Evolutionary conservation across 306 rosid species (phyloP).

Genomic region (barrel medic (Medicago truncatula)): DNA sequence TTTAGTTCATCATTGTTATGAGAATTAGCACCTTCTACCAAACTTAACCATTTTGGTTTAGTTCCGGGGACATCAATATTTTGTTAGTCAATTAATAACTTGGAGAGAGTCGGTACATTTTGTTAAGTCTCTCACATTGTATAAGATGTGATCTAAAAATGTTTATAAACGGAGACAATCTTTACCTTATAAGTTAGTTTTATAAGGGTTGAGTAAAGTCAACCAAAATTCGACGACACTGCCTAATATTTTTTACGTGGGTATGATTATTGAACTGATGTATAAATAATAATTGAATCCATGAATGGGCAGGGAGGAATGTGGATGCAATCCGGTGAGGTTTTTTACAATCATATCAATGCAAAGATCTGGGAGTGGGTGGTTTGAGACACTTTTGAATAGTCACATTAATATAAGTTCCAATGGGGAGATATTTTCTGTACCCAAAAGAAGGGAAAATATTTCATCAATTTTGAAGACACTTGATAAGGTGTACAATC

Average conservation of each 20-base stretch:
- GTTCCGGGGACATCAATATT: neutral
- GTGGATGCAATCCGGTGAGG: constrained; percentile 64
- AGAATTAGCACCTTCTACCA: neutral
- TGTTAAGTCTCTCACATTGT: too few species aligned
- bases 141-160: too few species aligned
- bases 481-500: constrained; percentile 69
- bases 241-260: neutral
- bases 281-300: neutral
- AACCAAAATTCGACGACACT: too few species aligned
- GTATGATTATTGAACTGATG: neutral
- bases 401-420: constrained; percentile 86
- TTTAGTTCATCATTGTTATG: neutral
- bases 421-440: constrained; percentile 76
- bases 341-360: constrained; percentile 72
- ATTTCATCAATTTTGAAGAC: constrained; percentile 68
- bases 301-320: constrained; percentile 68
- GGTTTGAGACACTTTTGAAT: constrained; percentile 89
- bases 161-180: too few species aligned
- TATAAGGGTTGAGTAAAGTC: too few species aligned
- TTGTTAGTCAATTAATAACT: neutral
- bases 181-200: too few species aligned
- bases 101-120: neutral
- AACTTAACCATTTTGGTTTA: neutral
- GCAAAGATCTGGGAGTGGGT: constrained; percentile 98
- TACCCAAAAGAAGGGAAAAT: constrained; percentile 64